A percentile compares a stretch with the other conserved stretches of the same genome.
These are phyloP conservation scores for Candida methanosorbosa DNA, from an alignment of 805 yeast genomes.

Conservation along the genomic window DNA sequence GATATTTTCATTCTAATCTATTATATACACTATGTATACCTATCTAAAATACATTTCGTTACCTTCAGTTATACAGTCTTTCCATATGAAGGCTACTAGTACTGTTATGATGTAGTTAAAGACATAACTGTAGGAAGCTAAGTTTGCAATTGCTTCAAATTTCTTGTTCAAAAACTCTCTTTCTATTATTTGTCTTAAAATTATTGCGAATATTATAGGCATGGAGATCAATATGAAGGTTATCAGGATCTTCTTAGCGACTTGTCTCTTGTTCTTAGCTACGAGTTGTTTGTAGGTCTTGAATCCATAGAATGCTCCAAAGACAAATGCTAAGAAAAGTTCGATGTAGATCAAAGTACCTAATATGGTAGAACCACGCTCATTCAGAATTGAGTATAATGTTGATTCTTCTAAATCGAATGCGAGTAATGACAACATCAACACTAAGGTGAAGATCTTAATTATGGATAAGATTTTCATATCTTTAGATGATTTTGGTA, in stretches of 20 bases:
- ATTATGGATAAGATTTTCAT: constrained; percentile 9
- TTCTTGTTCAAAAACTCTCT: constrained; percentile 6
- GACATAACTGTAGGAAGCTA: constrained; percentile 15
- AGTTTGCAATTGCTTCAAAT: constrained; percentile 10
- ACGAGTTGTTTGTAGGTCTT: constrained; percentile 5
- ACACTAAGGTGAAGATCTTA: constrained; percentile 10
- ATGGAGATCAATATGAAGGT: constrained; percentile 10
- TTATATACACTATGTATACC: background rate
- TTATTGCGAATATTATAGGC: constrained; percentile 10
- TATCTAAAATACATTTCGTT: constrained; percentile 3
- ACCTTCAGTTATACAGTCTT: constrained; percentile 13
- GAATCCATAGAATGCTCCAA: constrained; percentile 13
- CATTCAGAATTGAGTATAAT: constrained; percentile 20
- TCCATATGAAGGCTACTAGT: constrained; percentile 18
- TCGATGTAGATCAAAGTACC: constrained; percentile 16
- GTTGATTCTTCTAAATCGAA: constrained; percentile 21
- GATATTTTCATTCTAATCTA: background rate
- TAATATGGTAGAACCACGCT: constrained; percentile 9
- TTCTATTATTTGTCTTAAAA: constrained; percentile 10
- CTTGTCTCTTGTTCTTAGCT: background rate
- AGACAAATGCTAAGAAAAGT: constrained; percentile 9
- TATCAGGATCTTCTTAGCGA: constrained; percentile 5
- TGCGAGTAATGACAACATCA: constrained; percentile 18
- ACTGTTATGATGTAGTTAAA: constrained; percentile 14
- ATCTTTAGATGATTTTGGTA: constrained; percentile 9